Evolutionary conservation across 2,329 filamentous ascomycete genomes (phyloP).

Genomic region (Neonectria hederae): DNA sequence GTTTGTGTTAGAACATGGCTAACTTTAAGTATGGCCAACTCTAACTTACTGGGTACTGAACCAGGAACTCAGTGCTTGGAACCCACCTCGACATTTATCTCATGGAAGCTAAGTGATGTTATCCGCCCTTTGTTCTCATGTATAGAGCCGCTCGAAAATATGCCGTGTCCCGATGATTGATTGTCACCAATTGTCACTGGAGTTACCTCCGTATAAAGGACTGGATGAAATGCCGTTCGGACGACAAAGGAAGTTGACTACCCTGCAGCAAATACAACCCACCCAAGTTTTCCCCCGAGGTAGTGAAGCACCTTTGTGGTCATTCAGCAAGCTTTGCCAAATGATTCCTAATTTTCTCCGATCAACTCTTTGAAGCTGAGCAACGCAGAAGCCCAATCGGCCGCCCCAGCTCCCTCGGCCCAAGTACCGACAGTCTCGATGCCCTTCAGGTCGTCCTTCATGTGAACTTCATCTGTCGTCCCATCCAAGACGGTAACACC

Average conservation of each 20-base stretch:
- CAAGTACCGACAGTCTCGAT: constrained; percentile 52
- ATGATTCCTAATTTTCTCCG: constrained; percentile 30
- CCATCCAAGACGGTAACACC: constrained; percentile 57
- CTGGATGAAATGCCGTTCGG: not conserved
- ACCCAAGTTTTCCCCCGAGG: not conserved
- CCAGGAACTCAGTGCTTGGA: not conserved
- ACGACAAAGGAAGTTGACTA: not conserved
- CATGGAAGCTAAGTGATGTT: not conserved
- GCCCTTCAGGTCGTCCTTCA: constrained; percentile 60
- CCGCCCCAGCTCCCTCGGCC: constrained; percentile 55
- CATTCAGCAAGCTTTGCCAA: not conserved
- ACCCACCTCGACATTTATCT: not conserved
- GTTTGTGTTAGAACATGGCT: not conserved
- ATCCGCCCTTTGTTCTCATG: not conserved
- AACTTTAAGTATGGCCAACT: not conserved
- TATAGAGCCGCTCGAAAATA: not conserved
- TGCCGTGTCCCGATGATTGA: not conserved
- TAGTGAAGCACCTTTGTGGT: not conserved
- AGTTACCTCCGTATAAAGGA: not conserved
- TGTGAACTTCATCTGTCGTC: constrained; percentile 56
- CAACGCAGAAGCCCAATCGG: constrained; percentile 60
- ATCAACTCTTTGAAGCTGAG: constrained; percentile 56
- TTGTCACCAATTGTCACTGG: not conserved
- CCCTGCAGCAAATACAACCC: not conserved
- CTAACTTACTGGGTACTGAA: not conserved